Conservation (phyloP, 2,329 filamentous ascomycete species). For the Talaromyces sp. region DNA sequence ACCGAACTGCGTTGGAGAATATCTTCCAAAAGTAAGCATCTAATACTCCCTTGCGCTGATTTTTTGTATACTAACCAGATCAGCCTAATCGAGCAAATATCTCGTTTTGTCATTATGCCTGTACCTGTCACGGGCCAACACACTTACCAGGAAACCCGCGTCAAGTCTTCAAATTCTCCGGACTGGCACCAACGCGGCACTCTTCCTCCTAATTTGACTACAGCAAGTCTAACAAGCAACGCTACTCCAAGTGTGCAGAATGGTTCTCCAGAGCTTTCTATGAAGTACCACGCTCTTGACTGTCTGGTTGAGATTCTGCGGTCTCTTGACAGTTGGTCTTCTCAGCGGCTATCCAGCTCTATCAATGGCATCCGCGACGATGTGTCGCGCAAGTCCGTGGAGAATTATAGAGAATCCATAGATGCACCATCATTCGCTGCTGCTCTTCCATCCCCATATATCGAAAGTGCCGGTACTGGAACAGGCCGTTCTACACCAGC, state of each 20-base stretch:
- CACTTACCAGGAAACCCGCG: slow-evolving; percentile 75
- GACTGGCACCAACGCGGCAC: slow-evolving; percentile 88
- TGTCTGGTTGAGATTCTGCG: slow-evolving; percentile 82
- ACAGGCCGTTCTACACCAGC: slow-evolving; percentile 62
- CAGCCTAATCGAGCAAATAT: slow-evolving; percentile 86
- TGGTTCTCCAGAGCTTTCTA: slow-evolving; percentile 81
- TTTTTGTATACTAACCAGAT: slow-evolving; percentile 13
- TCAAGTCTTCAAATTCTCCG: slow-evolving; percentile 56
- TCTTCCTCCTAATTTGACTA: slow-evolving; percentile 79
- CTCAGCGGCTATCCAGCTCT: slow-evolving; percentile 59
- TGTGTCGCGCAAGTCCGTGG: slow-evolving; percentile 51
- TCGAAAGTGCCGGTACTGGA: slow-evolving; percentile 59
- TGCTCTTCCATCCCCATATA: slow-evolving; percentile 43
- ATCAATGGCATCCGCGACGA: slow-evolving; percentile 48
- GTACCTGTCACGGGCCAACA: slow-evolving; percentile 71
- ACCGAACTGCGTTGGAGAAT: slow-evolving; percentile 86
- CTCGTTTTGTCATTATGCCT: slow-evolving; percentile 76
- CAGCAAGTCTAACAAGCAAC: slow-evolving; percentile 63
- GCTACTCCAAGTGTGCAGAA: slow-evolving; percentile 52
- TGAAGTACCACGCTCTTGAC: slow-evolving; percentile 86
- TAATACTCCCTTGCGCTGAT: not conserved
- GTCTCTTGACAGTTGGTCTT: slow-evolving; percentile 89
- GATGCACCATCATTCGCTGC: slow-evolving; percentile 58
- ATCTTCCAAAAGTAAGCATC: slow-evolving; percentile 70
- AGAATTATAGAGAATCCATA: slow-evolving; percentile 67